These are phyloP conservation scores for Agaricus blazei DNA, from an alignment of 768 basidiomycete genomes.

Conservation along the genomic window DNA sequence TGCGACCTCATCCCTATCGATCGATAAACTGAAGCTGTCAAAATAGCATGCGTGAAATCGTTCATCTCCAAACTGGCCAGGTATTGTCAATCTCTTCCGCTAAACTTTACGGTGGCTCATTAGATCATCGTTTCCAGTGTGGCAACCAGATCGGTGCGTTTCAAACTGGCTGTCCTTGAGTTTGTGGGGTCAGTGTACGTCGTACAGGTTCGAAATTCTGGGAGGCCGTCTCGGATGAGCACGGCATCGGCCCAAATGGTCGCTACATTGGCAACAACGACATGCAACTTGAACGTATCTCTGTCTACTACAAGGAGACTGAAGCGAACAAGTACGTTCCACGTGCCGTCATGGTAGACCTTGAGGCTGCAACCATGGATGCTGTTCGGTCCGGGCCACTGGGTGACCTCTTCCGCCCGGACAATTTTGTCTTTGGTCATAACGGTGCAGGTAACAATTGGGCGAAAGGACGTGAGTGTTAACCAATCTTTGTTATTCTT, in stretches of 20 bases:
- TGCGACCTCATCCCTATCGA: conserved; percentile 20
- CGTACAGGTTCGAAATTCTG: conserved; percentile 85
- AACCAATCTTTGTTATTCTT: conserved; percentile 1
- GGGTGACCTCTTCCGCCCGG: conserved; percentile 91
- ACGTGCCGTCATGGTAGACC: conserved; percentile 93
- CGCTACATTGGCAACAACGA: conserved; percentile 91
- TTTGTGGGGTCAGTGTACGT: no score
- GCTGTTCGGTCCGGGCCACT: conserved; percentile 87
- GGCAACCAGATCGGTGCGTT: conserved; percentile 97
- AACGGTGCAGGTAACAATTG: conserved; percentile 99
- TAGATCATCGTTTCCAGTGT: conserved; percentile 44
- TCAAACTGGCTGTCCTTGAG: conserved; percentile 13
- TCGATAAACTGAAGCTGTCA: conserved; percentile 25
- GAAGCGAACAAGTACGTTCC: conserved; percentile 97
- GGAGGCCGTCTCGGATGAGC: conserved; percentile 98
- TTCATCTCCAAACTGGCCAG: conserved; percentile 99
- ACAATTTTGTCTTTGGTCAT: conserved; percentile 98
- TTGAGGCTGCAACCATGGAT: conserved; percentile 97
- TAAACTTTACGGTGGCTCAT: conserved; percentile 1
- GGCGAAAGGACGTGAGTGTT: conserved; percentile 95
- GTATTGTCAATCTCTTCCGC: conserved; percentile 42
- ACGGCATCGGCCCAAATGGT: conserved; percentile 92
- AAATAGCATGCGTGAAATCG: conserved; percentile 96
- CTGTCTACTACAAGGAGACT: conserved; percentile 97
- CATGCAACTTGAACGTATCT: conserved; percentile 95